Conservation (phyloP, 768 basidiomycete species). For the Leccinum subtestaceum region DNA sequence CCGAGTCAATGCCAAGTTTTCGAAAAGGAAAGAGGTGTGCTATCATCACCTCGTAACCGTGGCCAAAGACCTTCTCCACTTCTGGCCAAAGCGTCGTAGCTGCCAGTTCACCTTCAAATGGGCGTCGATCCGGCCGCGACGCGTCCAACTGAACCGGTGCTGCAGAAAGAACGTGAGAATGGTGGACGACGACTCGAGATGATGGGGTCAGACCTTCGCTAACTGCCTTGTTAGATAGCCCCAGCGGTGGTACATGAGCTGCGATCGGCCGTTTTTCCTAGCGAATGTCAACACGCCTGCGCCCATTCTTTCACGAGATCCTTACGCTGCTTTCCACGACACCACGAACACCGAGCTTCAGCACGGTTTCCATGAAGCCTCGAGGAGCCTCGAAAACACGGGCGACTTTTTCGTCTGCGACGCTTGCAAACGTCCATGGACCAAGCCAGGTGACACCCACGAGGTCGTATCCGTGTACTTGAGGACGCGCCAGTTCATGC, state of each 20-base stretch:
- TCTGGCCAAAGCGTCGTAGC: conserved; percentile 94
- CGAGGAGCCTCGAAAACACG: conserved; percentile 91
- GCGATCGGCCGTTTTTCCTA: conserved; percentile 65
- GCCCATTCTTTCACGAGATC: neutral
- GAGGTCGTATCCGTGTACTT: conserved; percentile 96
- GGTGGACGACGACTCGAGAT: neutral
- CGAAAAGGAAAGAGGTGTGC: neutral
- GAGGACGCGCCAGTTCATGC: conserved; percentile 90
- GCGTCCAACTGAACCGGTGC: conserved; percentile 18
- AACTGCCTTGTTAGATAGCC: conserved; percentile 92
- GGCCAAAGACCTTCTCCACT: conserved; percentile 93
- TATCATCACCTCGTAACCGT: conserved; percentile 82
- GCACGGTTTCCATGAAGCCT: conserved; percentile 68
- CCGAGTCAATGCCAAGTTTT: neutral
- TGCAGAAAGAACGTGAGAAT: conserved; percentile 6
- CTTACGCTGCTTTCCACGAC: conserved; percentile 52
- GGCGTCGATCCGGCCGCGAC: conserved; percentile 36
- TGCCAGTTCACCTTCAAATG: conserved; percentile 90
- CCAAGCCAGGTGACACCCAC: conserved; percentile 75
- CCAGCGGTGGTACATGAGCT: conserved; percentile 90
- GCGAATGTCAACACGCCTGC: conserved; percentile 2
- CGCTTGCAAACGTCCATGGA: conserved; percentile 77
- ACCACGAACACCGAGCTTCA: conserved; percentile 46
- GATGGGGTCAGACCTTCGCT: conserved; percentile 48
- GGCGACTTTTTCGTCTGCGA: conserved; percentile 95